Evolutionary conservation across 352 stramenopile genomes (phyloP).

Genomic region (Globisporangium okanoganense): DNA sequence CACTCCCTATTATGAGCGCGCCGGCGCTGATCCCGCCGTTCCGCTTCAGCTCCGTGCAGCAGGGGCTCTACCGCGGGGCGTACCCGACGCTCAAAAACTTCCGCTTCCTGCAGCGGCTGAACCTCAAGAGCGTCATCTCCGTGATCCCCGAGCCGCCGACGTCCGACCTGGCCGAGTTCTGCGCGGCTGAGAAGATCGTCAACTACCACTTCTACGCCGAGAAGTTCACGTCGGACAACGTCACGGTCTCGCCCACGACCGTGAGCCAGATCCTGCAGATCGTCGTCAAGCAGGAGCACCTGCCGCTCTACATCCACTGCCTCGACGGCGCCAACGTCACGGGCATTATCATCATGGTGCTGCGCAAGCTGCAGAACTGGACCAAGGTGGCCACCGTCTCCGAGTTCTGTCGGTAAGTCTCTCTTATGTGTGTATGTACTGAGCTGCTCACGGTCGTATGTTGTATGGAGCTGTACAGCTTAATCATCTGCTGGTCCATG

Average conservation of each 20-base stretch:
- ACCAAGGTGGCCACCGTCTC: constrained; percentile 79
- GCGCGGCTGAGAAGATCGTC: constrained; percentile 58
- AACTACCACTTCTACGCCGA: constrained; percentile 80
- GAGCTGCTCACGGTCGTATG: neutral
- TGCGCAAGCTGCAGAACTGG: constrained; percentile 87
- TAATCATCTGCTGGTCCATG: no score
- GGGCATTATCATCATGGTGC: constrained; percentile 85
- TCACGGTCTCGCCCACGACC: constrained; percentile 72
- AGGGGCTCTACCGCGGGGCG: constrained; percentile 71
- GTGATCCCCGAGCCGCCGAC: constrained; percentile 80
- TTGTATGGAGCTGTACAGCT: neutral
- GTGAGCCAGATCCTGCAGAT: constrained; percentile 78
- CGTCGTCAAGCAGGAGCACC: constrained; percentile 69
- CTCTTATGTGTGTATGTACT: neutral
- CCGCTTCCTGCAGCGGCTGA: constrained; percentile 67
- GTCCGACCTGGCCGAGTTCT: constrained; percentile 73
- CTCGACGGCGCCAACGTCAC: constrained; percentile 87
- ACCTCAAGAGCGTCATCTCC: constrained; percentile 75
- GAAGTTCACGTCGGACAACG: constrained; percentile 87
- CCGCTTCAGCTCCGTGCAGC: constrained; percentile 82
- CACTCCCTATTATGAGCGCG: constrained; percentile 27
- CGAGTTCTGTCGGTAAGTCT: constrained; percentile 67
- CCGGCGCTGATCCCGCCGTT: constrained; percentile 83
- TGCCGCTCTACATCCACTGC: constrained; percentile 85
- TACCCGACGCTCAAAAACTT: constrained; percentile 89